Base-by-base conservation (phyloP, 2,329 filamentous ascomycete species). In the Fonsecaea pugnacius region DNA sequence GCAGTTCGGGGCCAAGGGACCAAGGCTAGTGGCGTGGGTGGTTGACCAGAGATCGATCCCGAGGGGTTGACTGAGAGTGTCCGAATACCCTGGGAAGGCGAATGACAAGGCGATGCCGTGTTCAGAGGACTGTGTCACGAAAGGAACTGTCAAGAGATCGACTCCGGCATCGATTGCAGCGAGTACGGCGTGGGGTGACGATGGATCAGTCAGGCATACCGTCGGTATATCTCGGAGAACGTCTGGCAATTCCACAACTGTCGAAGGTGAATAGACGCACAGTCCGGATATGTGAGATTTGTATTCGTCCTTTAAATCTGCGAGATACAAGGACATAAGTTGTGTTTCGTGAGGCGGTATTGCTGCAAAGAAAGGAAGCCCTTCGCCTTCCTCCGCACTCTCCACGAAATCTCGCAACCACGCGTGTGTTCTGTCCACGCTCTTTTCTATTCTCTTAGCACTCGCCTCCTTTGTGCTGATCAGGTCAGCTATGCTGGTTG, bases 21-120 rank as follows among this genome's bases (percentile, higher is more conserved):
- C 76, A 0, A 91, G 74, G 43, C 90, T 86, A 4, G 82, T 80
- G 3, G 86, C 83, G 76, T 95, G 84, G 3, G 72, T 69, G 0
- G 82, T 66, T 2, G 83, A 81, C 89, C 92, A 96, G 80, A 98
- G 88, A 76, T 98, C 88, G 27, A 89, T 79, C 4, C 91, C 95
- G 0, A 98, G 79, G 2, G 67, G 48, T 43, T 62, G 21, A n/a
- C 55, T 56, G 24, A 68, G 60, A 3, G 70, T 46, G 32, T 70
- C 52, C 0, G 75, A 73, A 2, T 76, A 72, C 6, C 62, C 64
- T 3, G 91, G 88, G 72, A 98, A 96, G 2, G 79, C 77, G 73
- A 98, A 98, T 21, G 86, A 84, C 21, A 98, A 80, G 0, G 92
- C 92, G 33, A 98, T 88, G 1, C 95, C 95, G 0, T 90, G 87